A percentile compares a stretch with the other conserved stretches of the same genome.
These are phyloP conservation scores for Lipomyces yamadae DNA, from an alignment of 805 yeast species.

Conservation along the genomic window DNA sequence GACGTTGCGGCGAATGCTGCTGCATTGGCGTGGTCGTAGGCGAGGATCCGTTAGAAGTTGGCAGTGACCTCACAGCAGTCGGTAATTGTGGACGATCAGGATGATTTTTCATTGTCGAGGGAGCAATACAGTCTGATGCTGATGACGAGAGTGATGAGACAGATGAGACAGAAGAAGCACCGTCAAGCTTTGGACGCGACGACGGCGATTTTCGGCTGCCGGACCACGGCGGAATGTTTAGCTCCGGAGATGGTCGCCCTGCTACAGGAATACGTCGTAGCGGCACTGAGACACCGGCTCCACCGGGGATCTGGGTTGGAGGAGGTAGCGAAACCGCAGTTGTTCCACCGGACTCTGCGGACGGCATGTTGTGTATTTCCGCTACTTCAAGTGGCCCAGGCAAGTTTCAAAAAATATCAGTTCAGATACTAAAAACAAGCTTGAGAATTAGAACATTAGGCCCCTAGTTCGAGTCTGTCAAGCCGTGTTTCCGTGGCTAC, in stretches of 20 bases:
- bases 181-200: not conserved
- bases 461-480: not conserved
- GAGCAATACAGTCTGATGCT: not conserved
- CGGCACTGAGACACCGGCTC: not conserved
- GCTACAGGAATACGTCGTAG: not conserved
- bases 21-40: not conserved
- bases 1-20: not conserved
- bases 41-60: not conserved
- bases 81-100: not conserved
- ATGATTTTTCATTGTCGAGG: not conserved
- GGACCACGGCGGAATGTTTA: slow-evolving; percentile 21
- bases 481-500: not conserved
- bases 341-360: not conserved
- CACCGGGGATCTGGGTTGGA: not conserved
- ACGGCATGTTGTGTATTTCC: slow-evolving; percentile 1
- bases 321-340: not conserved
- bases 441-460: not conserved
- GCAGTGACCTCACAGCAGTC: not conserved
- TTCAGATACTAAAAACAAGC: not conserved
- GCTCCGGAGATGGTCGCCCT: slow-evolving; percentile 11
- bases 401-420: not conserved
- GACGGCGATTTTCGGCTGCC: not conserved
- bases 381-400: not conserved
- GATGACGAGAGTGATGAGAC: slow-evolving; percentile 1
- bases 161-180: slow-evolving; percentile 7